phyloP scores from a whole-genome alignment of 2,329 filamentous ascomycete genomes.

The Dryadomyces quercivorus region DNA sequence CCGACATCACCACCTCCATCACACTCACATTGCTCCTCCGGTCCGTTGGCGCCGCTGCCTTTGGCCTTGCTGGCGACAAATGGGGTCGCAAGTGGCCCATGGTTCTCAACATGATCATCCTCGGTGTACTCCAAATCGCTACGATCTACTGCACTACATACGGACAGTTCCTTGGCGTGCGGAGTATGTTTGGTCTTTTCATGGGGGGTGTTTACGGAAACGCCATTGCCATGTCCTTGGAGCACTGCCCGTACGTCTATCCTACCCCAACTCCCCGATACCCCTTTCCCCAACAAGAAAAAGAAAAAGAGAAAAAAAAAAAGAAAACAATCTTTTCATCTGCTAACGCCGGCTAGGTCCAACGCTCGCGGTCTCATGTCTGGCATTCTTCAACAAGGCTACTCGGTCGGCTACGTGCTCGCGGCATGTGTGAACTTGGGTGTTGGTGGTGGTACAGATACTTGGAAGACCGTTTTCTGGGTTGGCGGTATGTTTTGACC shows the following conservation, averaged over 20 bases:
- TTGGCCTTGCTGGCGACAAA: slow-evolving; percentile 42
- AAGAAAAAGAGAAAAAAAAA: too few relatives aligned
- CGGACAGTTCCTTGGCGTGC: slow-evolving; percentile 58
- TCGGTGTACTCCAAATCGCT: slow-evolving; percentile 42
- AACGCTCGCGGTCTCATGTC: slow-evolving; percentile 62
- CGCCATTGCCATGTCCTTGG: slow-evolving; percentile 65
- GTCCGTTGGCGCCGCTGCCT: slow-evolving; percentile 39
- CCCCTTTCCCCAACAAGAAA: too few relatives aligned
- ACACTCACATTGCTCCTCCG: slow-evolving; percentile 51
- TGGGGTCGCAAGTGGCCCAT: slow-evolving; percentile 61
- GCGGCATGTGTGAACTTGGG: slow-evolving; percentile 30
- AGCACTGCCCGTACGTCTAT: slow-evolving; percentile 45
- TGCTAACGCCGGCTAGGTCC: too few relatives aligned
- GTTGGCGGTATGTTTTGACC: slow-evolving; percentile 20
- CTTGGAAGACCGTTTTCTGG: slow-evolving; percentile 69
- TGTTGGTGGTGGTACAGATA: slow-evolving; percentile 48
- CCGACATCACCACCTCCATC: slow-evolving; percentile 53
- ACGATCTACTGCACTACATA: slow-evolving; percentile 62
- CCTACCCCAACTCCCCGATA: too few relatives aligned
- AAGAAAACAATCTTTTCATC: too few relatives aligned
- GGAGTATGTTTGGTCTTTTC: slow-evolving; percentile 65
- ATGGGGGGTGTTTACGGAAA: slow-evolving; percentile 78
- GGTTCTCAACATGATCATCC: slow-evolving; percentile 61
- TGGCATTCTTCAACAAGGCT: slow-evolving; percentile 67
- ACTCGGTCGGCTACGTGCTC: slow-evolving; percentile 52